Evolutionary conservation across 768 basidiomycete species (phyloP).

Genomic region (Leccinellum rugosiceps): DNA sequence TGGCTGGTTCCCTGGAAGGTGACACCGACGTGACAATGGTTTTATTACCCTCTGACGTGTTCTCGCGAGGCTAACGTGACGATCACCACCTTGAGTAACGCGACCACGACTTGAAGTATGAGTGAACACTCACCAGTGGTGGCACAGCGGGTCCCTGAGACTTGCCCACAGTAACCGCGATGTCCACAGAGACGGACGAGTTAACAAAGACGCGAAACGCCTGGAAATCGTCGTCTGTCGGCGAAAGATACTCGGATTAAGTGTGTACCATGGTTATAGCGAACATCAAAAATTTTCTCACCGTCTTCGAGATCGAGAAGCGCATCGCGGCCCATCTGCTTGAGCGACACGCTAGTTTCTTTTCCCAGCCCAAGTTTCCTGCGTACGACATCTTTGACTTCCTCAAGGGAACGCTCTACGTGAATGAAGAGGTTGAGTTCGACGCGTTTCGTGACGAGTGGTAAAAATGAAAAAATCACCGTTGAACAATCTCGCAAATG

Average conservation of each 20-base stretch:
- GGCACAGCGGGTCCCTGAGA: neutral
- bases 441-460: neutral
- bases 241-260: neutral
- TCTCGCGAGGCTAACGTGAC: neutral
- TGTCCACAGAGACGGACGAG: constrained; percentile 35
- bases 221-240: constrained; percentile 74
- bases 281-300: constrained; percentile 23
- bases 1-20: neutral
- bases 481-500: constrained; percentile 42
- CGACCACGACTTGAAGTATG: neutral
- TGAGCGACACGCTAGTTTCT: constrained; percentile 36
- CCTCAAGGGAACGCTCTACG: constrained; percentile 58
- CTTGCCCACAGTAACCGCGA: constrained; percentile 30
- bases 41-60: neutral
- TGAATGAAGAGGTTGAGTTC: constrained; percentile 2
- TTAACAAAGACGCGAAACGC: constrained; percentile 56
- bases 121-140: constrained; percentile 8
- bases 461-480: constrained; percentile 24
- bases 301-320: constrained; percentile 76
- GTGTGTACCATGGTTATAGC: neutral
- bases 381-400: constrained; percentile 55
- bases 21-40: neutral
- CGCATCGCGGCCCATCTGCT: constrained; percentile 52
- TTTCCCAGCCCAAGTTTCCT: constrained; percentile 55
- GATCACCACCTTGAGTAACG: neutral